Conservation (phyloP, 768 basidiomycete genomes). For the Solioccasus polychromus region DNA sequence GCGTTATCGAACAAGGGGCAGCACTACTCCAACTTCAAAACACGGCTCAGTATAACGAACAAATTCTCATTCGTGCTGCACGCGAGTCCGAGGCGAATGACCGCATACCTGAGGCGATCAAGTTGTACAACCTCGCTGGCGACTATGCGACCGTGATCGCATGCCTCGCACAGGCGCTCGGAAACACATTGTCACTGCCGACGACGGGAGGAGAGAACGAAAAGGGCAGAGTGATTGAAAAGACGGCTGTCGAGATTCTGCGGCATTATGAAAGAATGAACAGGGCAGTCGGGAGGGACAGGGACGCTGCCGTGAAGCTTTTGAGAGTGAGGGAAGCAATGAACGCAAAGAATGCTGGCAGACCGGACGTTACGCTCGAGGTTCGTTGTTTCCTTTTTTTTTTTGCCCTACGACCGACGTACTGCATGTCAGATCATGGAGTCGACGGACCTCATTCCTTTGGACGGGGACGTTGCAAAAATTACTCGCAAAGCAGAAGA, state of each 20-base stretch:
- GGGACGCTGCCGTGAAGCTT: constrained; percentile 72
- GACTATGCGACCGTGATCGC: constrained; percentile 86
- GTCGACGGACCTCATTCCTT: constrained; percentile 80
- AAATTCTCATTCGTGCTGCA: constrained; percentile 83
- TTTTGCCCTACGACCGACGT: background rate
- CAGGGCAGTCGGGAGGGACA: constrained; percentile 64
- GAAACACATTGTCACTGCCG: constrained; percentile 73
- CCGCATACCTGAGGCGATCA: constrained; percentile 86
- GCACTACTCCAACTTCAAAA: constrained; percentile 70
- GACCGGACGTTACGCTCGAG: constrained; percentile 77
- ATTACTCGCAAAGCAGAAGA: constrained; percentile 86
- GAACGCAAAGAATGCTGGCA: constrained; percentile 66
- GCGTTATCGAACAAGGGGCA: constrained; percentile 83
- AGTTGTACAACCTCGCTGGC: constrained; percentile 92
- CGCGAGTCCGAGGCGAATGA: constrained; percentile 79
- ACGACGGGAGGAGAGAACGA: constrained; percentile 46
- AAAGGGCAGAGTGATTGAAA: constrained; percentile 65
- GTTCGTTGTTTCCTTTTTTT: constrained; percentile 41
- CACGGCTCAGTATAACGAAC: constrained; percentile 66
- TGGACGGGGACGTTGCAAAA: constrained; percentile 79
- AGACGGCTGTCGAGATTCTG: constrained; percentile 75
- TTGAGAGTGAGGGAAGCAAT: constrained; percentile 81
- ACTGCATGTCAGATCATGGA: constrained; percentile 66
- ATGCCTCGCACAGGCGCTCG: constrained; percentile 84
- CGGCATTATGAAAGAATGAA: constrained; percentile 78